These are phyloP conservation scores for Fusarium agapanthi DNA, from an alignment of 2,329 filamentous ascomycete species.

Conservation along the genomic window DNA sequence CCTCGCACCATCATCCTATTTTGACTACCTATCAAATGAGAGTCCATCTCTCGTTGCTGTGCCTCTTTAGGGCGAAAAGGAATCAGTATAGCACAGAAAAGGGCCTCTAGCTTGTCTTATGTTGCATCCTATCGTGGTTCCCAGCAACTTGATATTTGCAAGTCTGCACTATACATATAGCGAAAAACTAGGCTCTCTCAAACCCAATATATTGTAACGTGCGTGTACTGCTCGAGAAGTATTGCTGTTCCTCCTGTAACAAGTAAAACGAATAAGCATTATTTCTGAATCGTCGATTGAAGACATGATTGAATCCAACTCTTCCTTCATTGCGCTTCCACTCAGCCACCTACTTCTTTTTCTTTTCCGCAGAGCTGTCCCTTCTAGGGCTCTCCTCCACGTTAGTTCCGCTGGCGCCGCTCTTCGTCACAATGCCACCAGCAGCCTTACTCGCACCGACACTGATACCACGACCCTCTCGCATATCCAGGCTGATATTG, in stretches of 20 bases:
- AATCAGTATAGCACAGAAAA: not conserved
- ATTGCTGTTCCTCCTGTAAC: not conserved
- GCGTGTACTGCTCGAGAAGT: not conserved
- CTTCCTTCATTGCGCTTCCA: not conserved
- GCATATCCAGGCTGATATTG: slow-evolving; percentile 52
- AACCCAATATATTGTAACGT: not conserved
- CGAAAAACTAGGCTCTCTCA: not conserved
- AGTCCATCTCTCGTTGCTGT: not conserved
- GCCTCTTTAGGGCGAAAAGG: not conserved
- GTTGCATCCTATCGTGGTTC: not conserved
- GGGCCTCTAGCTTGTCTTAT: not conserved
- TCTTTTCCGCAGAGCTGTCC: slow-evolving; percentile 29
- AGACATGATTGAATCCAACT: not conserved
- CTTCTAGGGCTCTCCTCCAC: slow-evolving; percentile 25
- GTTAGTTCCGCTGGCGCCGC: slow-evolving; percentile 31
- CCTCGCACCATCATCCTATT: slow-evolving; percentile 15
- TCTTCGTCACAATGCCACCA: slow-evolving; percentile 48
- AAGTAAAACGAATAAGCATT: slow-evolving; percentile 5
- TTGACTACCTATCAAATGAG: not conserved
- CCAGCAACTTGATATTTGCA: not conserved
- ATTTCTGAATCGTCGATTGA: not conserved
- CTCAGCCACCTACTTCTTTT: slow-evolving; percentile 20
- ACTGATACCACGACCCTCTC: slow-evolving; percentile 51
- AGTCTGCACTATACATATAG: not conserved
- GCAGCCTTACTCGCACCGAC: slow-evolving; percentile 50